A percentile compares a stretch with the other conserved stretches of the same genome.
phyloP scores from a whole-genome alignment of 2,329 filamentous ascomycete species.

The Hymenoscyphus albidus region DNA sequence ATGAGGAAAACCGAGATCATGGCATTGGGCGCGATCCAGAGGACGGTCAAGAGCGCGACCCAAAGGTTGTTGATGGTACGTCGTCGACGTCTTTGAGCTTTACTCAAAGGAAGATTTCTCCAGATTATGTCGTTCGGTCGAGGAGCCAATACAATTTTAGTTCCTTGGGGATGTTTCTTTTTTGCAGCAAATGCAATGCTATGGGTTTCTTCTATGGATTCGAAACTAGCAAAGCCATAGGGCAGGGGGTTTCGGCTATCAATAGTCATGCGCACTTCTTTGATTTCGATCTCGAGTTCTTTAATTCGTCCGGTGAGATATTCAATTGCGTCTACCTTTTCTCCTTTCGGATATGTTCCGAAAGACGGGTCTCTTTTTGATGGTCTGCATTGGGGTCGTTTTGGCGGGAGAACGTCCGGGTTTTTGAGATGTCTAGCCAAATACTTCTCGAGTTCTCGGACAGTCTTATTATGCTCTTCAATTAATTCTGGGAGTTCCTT shows the following conservation, averaged over 20 bases:
- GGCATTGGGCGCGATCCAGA: constrained; percentile 91
- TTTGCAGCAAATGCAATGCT: constrained; percentile 77
- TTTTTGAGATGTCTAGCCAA: constrained; percentile 89
- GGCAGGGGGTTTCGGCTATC: constrained; percentile 85
- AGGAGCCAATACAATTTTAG: constrained; percentile 74
- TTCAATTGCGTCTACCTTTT: constrained; percentile 90
- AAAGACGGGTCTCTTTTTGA: constrained; percentile 74
- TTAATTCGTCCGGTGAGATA: constrained; percentile 85
- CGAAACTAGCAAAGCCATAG: constrained; percentile 93
- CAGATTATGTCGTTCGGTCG: constrained; percentile 91
- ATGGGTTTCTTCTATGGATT: constrained; percentile 83
- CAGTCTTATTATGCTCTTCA: constrained; percentile 73
- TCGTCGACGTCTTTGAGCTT: constrained; percentile 65
- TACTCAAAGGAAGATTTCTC: constrained; percentile 79
- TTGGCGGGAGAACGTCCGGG: constrained; percentile 71
- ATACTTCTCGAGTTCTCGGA: constrained; percentile 76
- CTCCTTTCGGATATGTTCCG: constrained; percentile 57
- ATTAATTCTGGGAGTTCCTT: constrained; percentile 85
- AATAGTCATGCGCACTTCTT: constrained; percentile 73
- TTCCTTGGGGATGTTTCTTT: constrained; percentile 75
- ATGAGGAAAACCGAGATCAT: constrained; percentile 92
- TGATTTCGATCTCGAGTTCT: constrained; percentile 77
- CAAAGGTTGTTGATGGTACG: constrained; percentile 78
- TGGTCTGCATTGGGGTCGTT: constrained; percentile 73
- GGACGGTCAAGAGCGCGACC: constrained; percentile 72